phyloP scores from a whole-genome alignment of 176 grass and related monocot genomes.

The Puccinellia tenuiflora region DNA sequence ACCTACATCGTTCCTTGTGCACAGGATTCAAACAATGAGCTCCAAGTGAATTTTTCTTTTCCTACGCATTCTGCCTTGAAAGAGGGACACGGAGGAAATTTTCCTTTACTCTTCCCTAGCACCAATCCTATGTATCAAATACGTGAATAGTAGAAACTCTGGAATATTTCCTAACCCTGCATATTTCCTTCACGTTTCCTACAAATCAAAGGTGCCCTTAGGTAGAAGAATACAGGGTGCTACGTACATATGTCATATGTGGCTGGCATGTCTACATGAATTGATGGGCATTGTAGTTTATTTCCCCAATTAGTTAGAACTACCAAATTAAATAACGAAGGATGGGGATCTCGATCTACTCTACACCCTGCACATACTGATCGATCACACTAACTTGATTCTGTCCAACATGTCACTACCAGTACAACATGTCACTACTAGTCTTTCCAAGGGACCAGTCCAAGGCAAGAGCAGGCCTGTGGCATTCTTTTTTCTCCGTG shows the following conservation, averaged over 20 bases:
- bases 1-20: too few species aligned
- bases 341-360: neutral
- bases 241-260: too few species aligned
- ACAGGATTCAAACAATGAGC: too few species aligned
- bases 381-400: neutral
- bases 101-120: too few species aligned
- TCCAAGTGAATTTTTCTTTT: too few species aligned
- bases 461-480: neutral
- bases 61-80: too few species aligned
- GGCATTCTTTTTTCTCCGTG: neutral
- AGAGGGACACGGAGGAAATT: too few species aligned
- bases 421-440: neutral
- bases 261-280: neutral
- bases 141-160: too few species aligned
- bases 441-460: neutral
- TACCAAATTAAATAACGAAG: neutral
- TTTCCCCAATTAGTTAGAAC: neutral
- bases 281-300: neutral
- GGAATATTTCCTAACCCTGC: too few species aligned
- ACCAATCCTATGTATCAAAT: too few species aligned
- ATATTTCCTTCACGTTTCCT: too few species aligned
- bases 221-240: neutral
- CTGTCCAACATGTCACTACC: constrained; percentile 3
- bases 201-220: too few species aligned
- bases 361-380: neutral